Percentiles rank a stretch among this genome's conserved stretches.
Conservation (phyloP, 495 filamentous ascomycete species). For the Annulohypoxylon moriforme region DNA sequence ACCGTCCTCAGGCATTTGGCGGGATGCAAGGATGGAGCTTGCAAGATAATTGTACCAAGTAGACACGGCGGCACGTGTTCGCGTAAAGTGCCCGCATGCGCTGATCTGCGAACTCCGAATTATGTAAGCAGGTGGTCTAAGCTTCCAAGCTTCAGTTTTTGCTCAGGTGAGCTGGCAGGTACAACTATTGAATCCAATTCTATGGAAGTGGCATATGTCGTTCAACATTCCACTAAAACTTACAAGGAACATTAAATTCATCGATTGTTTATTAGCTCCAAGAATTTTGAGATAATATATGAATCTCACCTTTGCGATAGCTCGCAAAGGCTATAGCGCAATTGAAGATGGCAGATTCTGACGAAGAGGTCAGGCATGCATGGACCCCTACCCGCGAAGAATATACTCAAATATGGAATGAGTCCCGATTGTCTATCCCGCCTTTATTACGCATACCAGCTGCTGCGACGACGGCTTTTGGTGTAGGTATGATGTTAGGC, state of each 20-base stretch:
- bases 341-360: conserved; percentile 30
- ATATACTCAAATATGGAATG: conserved; percentile 48
- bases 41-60: neutral
- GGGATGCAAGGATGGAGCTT: conserved; percentile 8
- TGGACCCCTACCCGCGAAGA: conserved; percentile 44
- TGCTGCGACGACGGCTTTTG: conserved; percentile 67
- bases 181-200: neutral
- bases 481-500: conserved; percentile 76
- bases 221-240: neutral
- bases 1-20: neutral
- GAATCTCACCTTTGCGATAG: neutral
- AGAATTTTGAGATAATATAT: neutral
- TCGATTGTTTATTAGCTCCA: neutral
- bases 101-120: neutral
- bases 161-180: neutral
- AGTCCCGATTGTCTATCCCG: conserved; percentile 71
- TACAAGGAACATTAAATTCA: neutral
- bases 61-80: conserved; percentile 36
- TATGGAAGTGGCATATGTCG: neutral
- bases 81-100: conserved; percentile 25
- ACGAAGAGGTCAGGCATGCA: conserved; percentile 15
- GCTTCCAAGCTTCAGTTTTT: conserved; percentile 7
- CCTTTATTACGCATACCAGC: conserved; percentile 70
- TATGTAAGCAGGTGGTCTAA: neutral
- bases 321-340: neutral